Evolutionary conservation across 2,329 filamentous ascomycete species (phyloP).

Genomic region (Fusarium verticillioides): DNA sequence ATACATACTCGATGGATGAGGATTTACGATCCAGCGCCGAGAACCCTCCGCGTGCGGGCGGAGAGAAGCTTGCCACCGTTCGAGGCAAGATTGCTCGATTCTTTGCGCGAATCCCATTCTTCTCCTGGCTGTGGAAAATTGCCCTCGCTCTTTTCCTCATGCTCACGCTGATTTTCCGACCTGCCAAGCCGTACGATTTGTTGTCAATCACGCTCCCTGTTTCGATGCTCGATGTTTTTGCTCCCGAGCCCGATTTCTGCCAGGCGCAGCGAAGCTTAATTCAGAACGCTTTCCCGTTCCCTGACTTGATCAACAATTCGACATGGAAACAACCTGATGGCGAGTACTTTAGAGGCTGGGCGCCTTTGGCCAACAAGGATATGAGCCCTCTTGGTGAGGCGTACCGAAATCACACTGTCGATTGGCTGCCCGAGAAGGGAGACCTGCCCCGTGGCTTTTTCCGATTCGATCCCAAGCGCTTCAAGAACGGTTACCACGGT

Average conservation of each 20-base stretch:
- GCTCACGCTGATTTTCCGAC: constrained; percentile 41
- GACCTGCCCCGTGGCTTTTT: constrained; percentile 45
- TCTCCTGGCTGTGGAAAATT: constrained; percentile 31
- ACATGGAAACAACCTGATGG: constrained; percentile 44
- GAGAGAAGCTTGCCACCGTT: constrained; percentile 18
- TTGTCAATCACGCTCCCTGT: constrained; percentile 49
- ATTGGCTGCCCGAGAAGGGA: constrained; percentile 45
- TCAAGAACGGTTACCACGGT: constrained; percentile 34
- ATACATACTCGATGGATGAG: constrained; percentile 35
- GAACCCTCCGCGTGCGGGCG: not conserved
- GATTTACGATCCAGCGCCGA: constrained; percentile 32
- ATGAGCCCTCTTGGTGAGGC: constrained; percentile 37
- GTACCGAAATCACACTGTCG: constrained; percentile 42
- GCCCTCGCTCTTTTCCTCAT: constrained; percentile 36
- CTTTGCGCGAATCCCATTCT: constrained; percentile 17
- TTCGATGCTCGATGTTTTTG: constrained; percentile 46
- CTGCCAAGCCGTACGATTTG: constrained; percentile 47
- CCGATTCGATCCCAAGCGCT: constrained; percentile 45
- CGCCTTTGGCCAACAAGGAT: constrained; percentile 35
- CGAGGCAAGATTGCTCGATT: constrained; percentile 19
- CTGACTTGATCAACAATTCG: constrained; percentile 40
- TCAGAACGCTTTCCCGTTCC: constrained; percentile 47
- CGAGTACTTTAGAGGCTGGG: constrained; percentile 50
- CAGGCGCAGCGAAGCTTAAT: constrained; percentile 36
- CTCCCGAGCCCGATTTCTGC: constrained; percentile 43